Base-by-base conservation (phyloP, 495 filamentous ascomycete genomes). In the Podospora australis region DNA sequence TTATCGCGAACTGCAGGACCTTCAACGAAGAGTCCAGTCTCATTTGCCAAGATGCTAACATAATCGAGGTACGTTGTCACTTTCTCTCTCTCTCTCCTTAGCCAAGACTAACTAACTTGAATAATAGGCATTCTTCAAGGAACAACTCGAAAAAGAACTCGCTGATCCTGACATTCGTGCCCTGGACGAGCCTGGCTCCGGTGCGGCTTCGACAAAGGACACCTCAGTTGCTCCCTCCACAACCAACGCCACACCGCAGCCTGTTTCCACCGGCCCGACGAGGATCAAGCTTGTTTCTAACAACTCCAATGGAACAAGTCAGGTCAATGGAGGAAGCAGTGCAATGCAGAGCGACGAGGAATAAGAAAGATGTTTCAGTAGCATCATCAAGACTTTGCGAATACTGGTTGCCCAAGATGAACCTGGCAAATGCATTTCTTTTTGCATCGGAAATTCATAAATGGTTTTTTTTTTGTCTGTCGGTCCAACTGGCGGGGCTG, bases 11-110 rank as follows among this genome's bases (percentile, higher is more conserved):
- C 70, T 95, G 91, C 50, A 74, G 87, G 59, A 90, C 84, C 5
- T 98, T 92, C 69, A 98, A 98, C 66, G 92, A 98, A 66, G 92
- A 96, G 60, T 84, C 81, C 32, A 96, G 90, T 68, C 65, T 88
- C 49, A 75, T 98, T 39, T 96, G 88, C 71, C 79, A 85, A 57
- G 94, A 98, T 75, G 92, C 90, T 36, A 89, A 90, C 62, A 70
- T 82, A 35, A 96, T 98, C 65, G 89, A 96, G 78, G 91, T 96
- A 73, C 46, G 45, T 35, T n/a, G 5, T 19, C 21, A 10, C 24
- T 19, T 28, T 28, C 21, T 20, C 30, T 42, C 21, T 17, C 25
- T 6, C 48, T 8, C 0, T 16, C 9, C 17, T 24, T 20, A 39
- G 24, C 16, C 35, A 34, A 5, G 1, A 34, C 19, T 34, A 34